phyloP scores from a whole-genome alignment of 192 early-diverging fungal genomes.

The Pilaira anomala region DNA sequence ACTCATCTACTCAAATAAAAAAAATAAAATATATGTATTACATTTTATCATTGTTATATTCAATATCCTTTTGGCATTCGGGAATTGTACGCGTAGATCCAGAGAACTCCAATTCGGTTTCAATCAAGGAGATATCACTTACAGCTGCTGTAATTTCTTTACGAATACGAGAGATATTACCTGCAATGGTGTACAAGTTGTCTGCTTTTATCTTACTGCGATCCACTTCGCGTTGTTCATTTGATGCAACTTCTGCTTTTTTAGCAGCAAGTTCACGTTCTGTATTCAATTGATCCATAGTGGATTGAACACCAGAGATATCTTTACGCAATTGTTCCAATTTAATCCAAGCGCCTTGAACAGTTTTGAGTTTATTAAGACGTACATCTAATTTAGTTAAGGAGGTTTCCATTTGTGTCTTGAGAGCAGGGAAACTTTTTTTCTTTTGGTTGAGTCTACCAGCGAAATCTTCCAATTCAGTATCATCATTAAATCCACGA shows the following conservation, averaged over 20 bases:
- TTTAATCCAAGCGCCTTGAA: background rate
- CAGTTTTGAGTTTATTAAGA: background rate
- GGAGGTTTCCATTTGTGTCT: too few species aligned
- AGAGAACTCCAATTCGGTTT: constrained; percentile 44
- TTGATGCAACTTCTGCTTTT: too few species aligned
- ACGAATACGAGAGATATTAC: constrained; percentile 36
- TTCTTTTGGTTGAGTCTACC: too few species aligned
- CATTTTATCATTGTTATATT: constrained; percentile 44
- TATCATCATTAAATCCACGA: too few species aligned
- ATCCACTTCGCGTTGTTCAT: too few species aligned
- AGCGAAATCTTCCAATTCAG: too few species aligned
- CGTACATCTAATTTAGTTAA: background rate
- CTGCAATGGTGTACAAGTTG: constrained; percentile 10
- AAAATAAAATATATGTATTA: constrained; percentile 35
- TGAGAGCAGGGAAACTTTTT: too few species aligned
- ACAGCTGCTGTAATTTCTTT: constrained; percentile 39
- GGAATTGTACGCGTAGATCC: constrained; percentile 66
- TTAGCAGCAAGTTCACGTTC: too few species aligned
- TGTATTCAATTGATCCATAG: constrained; percentile 20
- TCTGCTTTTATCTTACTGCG: too few species aligned
- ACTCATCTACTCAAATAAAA: too few species aligned
- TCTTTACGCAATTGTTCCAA: background rate
- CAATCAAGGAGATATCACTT: constrained; percentile 47
- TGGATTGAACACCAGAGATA: constrained; percentile 1
- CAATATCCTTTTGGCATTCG: constrained; percentile 63